Conservation (phyloP, 495 filamentous ascomycete species). For the Hyaloscypha finlandica region DNA sequence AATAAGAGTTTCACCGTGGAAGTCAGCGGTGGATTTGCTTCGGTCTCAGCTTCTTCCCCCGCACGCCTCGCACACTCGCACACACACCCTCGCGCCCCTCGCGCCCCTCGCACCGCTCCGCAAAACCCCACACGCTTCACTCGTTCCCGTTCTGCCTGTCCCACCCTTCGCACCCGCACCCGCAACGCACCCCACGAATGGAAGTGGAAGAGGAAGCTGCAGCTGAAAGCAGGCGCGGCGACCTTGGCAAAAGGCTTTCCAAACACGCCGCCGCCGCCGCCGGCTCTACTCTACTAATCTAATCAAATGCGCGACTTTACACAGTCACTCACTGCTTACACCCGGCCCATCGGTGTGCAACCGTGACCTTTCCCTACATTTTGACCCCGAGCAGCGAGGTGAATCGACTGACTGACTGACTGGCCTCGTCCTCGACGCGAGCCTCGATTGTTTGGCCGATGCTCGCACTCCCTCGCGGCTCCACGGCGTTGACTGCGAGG, state of each 20-base stretch:
- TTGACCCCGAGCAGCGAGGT: background rate
- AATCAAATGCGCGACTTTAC: background rate
- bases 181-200: slow-evolving; percentile 4
- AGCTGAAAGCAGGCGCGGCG: background rate
- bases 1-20: background rate
- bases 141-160: background rate
- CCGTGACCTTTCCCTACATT: background rate
- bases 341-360: background rate
- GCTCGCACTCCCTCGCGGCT: background rate
- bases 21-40: too few species aligned
- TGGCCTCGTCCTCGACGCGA: background rate
- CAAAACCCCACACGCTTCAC: slow-evolving; percentile 5
- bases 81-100: background rate
- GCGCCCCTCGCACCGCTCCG: too few species aligned
- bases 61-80: background rate
- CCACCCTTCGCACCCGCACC: background rate
- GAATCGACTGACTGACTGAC: background rate
- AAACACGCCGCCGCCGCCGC: background rate
- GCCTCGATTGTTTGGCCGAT: slow-evolving; percentile 1
- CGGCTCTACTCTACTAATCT: background rate
- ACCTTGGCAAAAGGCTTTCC: background rate
- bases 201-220: slow-evolving; percentile 1
- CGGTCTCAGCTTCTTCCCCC: background rate
- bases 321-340: background rate
- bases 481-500: slow-evolving; percentile 1